phyloP scores from a whole-genome alignment of 306 rosid genomes.

The Albizia julibrissin region DNA sequence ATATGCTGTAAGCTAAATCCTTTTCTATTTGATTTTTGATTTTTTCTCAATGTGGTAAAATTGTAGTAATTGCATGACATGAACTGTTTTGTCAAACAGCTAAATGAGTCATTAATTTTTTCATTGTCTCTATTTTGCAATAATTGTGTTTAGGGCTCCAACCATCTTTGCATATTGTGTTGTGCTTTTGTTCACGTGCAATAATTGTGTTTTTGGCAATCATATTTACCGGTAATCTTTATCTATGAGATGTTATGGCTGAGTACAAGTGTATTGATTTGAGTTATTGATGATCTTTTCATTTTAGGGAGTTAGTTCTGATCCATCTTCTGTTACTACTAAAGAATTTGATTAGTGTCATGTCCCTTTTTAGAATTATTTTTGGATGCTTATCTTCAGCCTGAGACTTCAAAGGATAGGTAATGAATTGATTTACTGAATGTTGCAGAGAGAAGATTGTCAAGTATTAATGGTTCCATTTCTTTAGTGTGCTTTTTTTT shows the following conservation, averaged over 20 bases:
- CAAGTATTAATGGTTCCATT: too few relatives aligned
- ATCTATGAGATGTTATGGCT: background rate
- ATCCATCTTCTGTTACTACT: slow-evolving; percentile 89
- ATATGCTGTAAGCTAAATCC: too few relatives aligned
- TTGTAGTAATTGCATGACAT: background rate
- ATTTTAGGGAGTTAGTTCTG: slow-evolving; percentile 90
- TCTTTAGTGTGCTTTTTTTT: too few relatives aligned
- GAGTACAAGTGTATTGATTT: background rate
- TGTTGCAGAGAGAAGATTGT: too few relatives aligned
- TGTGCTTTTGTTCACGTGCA: background rate
- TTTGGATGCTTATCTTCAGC: too few relatives aligned
- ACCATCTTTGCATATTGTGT: slow-evolving; percentile 10
- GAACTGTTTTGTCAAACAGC: slow-evolving; percentile 15
- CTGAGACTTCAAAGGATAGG: too few relatives aligned
- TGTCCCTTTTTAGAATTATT: background rate
- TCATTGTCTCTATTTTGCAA: background rate
- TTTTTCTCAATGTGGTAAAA: slow-evolving; percentile 24
- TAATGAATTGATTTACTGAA: too few relatives aligned
- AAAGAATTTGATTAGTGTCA: slow-evolving; percentile 60
- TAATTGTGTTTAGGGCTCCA: slow-evolving; percentile 14
- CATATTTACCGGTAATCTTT: background rate
- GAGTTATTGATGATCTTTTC: slow-evolving; percentile 36
- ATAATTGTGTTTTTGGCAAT: background rate
- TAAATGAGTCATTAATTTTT: slow-evolving; percentile 21
- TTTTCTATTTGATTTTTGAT: too few relatives aligned